Percentiles rank a stretch among this genome's conserved stretches.
These are phyloP conservation scores for Aschersonia sp. DNA, from an alignment of 2,329 filamentous ascomycete genomes.

Conservation along the genomic window DNA sequence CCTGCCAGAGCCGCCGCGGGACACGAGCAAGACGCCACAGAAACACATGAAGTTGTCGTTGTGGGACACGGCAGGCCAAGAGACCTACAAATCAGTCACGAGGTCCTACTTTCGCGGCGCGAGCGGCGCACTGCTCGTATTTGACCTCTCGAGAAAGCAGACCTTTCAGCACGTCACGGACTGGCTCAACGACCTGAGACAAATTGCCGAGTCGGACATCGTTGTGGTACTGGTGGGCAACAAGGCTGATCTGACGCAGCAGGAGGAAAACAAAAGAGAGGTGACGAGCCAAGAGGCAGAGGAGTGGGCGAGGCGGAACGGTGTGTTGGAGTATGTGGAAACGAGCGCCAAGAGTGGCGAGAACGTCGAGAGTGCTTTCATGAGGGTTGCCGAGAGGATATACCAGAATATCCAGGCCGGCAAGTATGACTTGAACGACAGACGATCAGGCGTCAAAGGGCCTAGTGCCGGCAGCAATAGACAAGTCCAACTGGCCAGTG, in stretches of 20 bases:
- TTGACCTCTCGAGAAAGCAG: slow-evolving; percentile 75
- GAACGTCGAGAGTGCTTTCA: slow-evolving; percentile 84
- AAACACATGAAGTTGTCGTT: slow-evolving; percentile 86
- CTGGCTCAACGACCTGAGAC: slow-evolving; percentile 87
- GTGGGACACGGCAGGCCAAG: slow-evolving; percentile 94
- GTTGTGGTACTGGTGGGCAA: slow-evolving; percentile 92
- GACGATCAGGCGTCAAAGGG: slow-evolving; percentile 81
- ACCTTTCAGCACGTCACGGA: slow-evolving; percentile 83
- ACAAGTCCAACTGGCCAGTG: slow-evolving; percentile 29
- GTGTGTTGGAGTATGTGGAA: slow-evolving; percentile 86
- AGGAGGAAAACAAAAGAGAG: slow-evolving; percentile 51
- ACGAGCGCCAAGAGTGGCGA: slow-evolving; percentile 93
- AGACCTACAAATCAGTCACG: slow-evolving; percentile 95
- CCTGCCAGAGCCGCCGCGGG: slow-evolving; percentile 37
- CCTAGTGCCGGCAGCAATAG: slow-evolving; percentile 33
- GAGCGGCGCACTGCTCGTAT: slow-evolving; percentile 65
- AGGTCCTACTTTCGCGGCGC: slow-evolving; percentile 82
- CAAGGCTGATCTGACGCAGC: slow-evolving; percentile 67
- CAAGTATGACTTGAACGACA: slow-evolving; percentile 86
- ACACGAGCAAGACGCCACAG: slow-evolving; percentile 27
- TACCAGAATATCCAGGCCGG: slow-evolving; percentile 94
- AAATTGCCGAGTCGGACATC: slow-evolving; percentile 92
- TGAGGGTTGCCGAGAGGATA: slow-evolving; percentile 88
- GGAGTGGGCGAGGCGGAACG: slow-evolving; percentile 76
- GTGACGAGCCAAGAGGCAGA: slow-evolving; percentile 74